phyloP scores from a whole-genome alignment of 2,329 filamentous ascomycete species.

The Xylaria sp. region DNA sequence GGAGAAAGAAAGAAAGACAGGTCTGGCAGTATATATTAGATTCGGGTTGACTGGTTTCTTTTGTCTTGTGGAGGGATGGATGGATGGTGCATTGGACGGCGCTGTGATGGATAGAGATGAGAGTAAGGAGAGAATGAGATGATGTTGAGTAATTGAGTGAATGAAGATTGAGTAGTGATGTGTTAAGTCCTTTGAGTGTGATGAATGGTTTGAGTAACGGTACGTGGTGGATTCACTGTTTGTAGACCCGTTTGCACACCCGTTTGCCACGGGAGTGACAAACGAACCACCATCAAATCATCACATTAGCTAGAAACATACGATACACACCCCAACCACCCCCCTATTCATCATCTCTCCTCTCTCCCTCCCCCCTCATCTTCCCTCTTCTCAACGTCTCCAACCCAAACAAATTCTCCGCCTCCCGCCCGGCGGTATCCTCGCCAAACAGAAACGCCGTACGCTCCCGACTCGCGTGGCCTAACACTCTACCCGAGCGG shows the following conservation, averaged over 20 bases:
- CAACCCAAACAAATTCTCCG: constrained; percentile 52
- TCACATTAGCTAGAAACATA: too few species aligned
- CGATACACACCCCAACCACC: too few species aligned
- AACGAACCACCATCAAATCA: too few species aligned
- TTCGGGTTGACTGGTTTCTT: too few species aligned
- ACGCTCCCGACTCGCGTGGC: constrained; percentile 46
- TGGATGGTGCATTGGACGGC: background rate
- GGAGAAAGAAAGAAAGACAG: too few species aligned
- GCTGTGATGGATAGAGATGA: background rate
- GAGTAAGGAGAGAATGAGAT: too few species aligned
- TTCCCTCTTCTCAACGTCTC: constrained; percentile 33
- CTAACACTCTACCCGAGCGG: constrained; percentile 37
- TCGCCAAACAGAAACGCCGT: constrained; percentile 59
- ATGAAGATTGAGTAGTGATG: background rate
- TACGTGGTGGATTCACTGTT: too few species aligned
- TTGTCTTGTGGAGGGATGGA: background rate
- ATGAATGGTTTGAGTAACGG: too few species aligned
- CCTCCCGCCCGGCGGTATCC: constrained; percentile 35
- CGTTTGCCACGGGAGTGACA: too few species aligned
- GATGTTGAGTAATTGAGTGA: background rate
- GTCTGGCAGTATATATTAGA: too few species aligned
- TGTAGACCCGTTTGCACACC: background rate
- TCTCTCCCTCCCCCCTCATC: background rate
- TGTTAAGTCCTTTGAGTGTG: too few species aligned
- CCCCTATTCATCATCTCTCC: too few species aligned